phyloP scores from a whole-genome alignment of 176 grass and related monocot genomes.

The Oryza longistaminata region DNA sequence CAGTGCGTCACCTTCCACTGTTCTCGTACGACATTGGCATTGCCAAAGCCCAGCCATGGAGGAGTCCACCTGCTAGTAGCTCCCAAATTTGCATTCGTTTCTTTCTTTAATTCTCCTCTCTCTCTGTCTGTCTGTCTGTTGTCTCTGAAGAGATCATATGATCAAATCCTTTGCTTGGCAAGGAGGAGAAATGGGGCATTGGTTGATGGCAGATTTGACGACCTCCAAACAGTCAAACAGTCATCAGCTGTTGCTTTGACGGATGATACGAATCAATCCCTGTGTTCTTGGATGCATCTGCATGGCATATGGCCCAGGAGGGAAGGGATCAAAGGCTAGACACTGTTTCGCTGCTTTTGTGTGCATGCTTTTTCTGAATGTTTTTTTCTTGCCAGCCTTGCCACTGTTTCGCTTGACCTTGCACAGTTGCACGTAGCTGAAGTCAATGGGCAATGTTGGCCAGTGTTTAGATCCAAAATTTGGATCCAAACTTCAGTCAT shows the following conservation, averaged over 20 bases:
- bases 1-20: constrained; percentile 57
- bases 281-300: constrained; percentile 29
- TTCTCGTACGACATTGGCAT: constrained; percentile 50
- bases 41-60: constrained; percentile 30
- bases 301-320: background rate
- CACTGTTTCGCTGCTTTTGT: background rate
- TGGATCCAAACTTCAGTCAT: no score
- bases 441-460: background rate
- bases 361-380: background rate
- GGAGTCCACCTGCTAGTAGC: background rate
- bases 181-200: constrained; percentile 34
- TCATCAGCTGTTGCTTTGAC: background rate
- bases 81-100: background rate
- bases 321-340: constrained; percentile 1
- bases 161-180: constrained; percentile 38
- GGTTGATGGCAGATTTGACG: constrained; percentile 1
- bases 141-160: background rate
- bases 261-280: background rate
- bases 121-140: background rate
- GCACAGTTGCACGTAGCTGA: background rate
- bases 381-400: background rate
- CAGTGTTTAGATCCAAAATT: no score
- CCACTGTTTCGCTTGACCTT: background rate
- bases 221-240: background rate
- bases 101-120: background rate